phyloP scores from a whole-genome alignment of 2,329 filamentous ascomycete species.

The Xylariaceae sp. region DNA sequence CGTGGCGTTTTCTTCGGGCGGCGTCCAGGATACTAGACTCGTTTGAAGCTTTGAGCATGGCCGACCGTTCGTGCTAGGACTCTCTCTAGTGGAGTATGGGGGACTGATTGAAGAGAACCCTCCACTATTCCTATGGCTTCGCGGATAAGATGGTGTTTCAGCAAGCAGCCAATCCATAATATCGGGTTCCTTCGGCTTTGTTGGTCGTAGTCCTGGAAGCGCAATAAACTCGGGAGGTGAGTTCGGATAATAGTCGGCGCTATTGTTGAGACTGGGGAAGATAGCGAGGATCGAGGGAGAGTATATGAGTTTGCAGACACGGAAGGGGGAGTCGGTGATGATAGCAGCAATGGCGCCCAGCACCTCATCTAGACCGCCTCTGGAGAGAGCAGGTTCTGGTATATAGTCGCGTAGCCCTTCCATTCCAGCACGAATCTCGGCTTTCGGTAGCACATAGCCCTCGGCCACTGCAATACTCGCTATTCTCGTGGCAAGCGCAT shows the following conservation, averaged over 20 bases:
- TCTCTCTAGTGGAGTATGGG: conserved; percentile 39
- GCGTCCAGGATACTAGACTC: conserved; percentile 25
- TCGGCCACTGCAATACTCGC: conserved; percentile 65
- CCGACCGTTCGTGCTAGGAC: conserved; percentile 29
- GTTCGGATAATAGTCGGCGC: conserved; percentile 44
- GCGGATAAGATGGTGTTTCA: conserved; percentile 41
- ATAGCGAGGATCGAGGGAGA: conserved; percentile 66
- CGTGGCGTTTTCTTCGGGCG: conserved; percentile 25
- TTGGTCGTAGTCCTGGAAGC: conserved; percentile 46
- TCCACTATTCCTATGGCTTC: conserved; percentile 29
- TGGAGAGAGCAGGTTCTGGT: conserved; percentile 57
- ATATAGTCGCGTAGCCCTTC: conserved; percentile 55
- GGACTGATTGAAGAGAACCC: conserved; percentile 53
- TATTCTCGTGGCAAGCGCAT: conserved; percentile 70
- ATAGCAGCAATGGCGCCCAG: conserved; percentile 75
- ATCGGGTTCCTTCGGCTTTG: conserved; percentile 45
- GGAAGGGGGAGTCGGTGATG: conserved; percentile 72
- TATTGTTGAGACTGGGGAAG: conserved; percentile 58
- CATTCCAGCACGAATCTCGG: conserved; percentile 50
- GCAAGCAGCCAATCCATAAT: conserved; percentile 64
- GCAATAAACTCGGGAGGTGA: conserved; percentile 52
- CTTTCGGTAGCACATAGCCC: conserved; percentile 64
- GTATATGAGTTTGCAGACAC: conserved; percentile 66
- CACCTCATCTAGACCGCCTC: conserved; percentile 61
- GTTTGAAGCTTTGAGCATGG: conserved; percentile 29